Base-by-base conservation (phyloP, 768 basidiomycete genomes). In the Holtermanniella nyarrowii region DNA sequence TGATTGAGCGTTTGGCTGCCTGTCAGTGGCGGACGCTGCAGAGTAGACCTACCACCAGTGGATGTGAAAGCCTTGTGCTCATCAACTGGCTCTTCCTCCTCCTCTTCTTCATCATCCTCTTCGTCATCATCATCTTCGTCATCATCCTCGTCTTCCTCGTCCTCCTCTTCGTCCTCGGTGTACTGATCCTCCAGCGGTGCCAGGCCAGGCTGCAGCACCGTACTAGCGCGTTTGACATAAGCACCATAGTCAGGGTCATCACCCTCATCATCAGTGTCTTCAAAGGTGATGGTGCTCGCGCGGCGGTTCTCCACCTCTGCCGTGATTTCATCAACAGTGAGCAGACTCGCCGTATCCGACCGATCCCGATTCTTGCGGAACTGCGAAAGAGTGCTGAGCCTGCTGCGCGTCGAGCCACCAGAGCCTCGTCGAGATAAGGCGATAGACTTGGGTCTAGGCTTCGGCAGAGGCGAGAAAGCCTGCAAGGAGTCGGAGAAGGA, bases 281-380 rank as follows among this genome's bases (percentile, higher is more conserved):
- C 79, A 10, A 75, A 76, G 1, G 74, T 74, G 44, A 73, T 70
- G 37, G 73, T 70, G 50, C 82, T 87, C 63, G 81, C 70, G 12
- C 76, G 58, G 14, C 75, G 60, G 52, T 75, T 76, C 68, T 85
- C 93, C 5, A 99, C 86, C 63, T 93, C 86, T 10, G 88, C 90
- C 0, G 95, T 96, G 62, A 99, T 95, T 73, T 99, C 89, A 64
- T 99, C 93, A 21, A 99, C 87, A 0, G 93, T 99, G 72, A 96
- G 78, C 62, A 96, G 73, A 59, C 86, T 89, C 3, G 87, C 88
- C 5, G 88, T 88, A 63, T 93, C 89, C 0, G 85, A 86, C 37
- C 79, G 77, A 62, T 95, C 88, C 20, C 85, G 52, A 27, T 52
- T 52, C 2, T 53, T 53, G 11, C 58, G 52, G 16, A 70, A 42